Evolutionary conservation across 352 stramenopile species (phyloP).

Genomic region (Elongisporangium prolatum): DNA sequence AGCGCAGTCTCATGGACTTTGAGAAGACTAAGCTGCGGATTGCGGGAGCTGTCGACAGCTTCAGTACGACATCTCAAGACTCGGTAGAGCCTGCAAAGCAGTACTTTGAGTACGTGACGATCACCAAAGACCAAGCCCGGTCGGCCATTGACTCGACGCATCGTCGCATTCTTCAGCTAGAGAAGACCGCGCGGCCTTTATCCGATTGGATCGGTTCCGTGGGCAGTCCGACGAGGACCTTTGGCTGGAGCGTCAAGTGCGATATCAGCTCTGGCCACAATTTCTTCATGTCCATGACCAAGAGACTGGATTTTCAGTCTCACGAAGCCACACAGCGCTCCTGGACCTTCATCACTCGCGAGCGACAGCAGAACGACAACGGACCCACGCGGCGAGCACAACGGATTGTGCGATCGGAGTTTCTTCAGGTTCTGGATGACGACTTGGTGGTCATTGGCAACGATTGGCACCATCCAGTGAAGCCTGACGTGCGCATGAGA

Average conservation of each 20-base stretch:
- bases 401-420: conserved; percentile 30
- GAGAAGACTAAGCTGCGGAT: neutral
- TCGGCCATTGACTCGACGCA: conserved; percentile 51
- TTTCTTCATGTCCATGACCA: conserved; percentile 47
- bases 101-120: conserved; percentile 41
- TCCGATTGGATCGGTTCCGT: neutral
- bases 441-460: conserved; percentile 35
- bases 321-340: conserved; percentile 24
- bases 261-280: conserved; percentile 30
- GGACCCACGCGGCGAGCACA: conserved; percentile 18
- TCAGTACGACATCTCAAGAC: neutral
- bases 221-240: conserved; percentile 12
- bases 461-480: conserved; percentile 43
- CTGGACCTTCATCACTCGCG: conserved; percentile 20
- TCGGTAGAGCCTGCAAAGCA: neutral
- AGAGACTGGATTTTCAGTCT: conserved; percentile 27
- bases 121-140: conserved; percentile 49
- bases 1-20: neutral
- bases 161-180: conserved; percentile 42
- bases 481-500: conserved; percentile 41
- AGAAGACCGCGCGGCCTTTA: conserved; percentile 30
- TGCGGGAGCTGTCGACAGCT: neutral
- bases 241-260: conserved; percentile 44
- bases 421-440: conserved; percentile 44
- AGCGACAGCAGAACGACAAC: conserved; percentile 16